Percentiles rank a stretch among this genome's conserved stretches.
Conservation (phyloP, 345 rosid genomes). For the Camelina hispida region DNA sequence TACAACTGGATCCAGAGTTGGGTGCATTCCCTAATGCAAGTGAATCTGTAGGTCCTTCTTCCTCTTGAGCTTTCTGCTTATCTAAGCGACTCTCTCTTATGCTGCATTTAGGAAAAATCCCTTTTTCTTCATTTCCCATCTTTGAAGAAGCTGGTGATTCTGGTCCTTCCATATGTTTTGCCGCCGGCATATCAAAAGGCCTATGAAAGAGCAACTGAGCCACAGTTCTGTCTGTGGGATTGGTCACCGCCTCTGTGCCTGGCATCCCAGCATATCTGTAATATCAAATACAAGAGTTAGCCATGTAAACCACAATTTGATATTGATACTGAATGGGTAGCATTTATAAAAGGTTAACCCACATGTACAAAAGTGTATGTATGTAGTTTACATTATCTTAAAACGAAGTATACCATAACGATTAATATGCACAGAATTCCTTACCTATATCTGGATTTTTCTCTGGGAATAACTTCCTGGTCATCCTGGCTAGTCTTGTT, state of each 20-base stretch:
- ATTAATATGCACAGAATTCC: constrained; percentile 31
- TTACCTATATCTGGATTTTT: constrained; percentile 62
- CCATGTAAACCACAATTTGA: constrained; percentile 17
- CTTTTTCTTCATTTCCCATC: constrained; percentile 47
- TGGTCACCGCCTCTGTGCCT: constrained; percentile 82
- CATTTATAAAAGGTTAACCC: constrained; percentile 4
- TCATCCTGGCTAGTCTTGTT: constrained; percentile 60
- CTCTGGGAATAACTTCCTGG: constrained; percentile 48
- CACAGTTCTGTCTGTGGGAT: constrained; percentile 82
- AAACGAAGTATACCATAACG: background rate
- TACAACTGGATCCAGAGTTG: constrained; percentile 51
- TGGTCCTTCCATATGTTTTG: constrained; percentile 59
- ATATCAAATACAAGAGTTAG: constrained; percentile 34
- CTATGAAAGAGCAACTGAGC: constrained; percentile 91
- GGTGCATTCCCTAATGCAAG: constrained; percentile 48
- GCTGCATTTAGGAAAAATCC: constrained; percentile 40
- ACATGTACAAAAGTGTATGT: constrained; percentile 14
- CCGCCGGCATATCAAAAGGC: constrained; percentile 53
- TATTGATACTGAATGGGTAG: constrained; percentile 3
- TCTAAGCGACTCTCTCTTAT: constrained; percentile 39
- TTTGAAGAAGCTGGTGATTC: constrained; percentile 62
- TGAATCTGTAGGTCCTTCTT: constrained; percentile 49
- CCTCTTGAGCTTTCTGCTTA: constrained; percentile 44
- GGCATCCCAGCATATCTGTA: constrained; percentile 57
- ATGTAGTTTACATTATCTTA: constrained; percentile 14